Base-by-base conservation (phyloP, 768 basidiomycete species). In the Tricholoma flavovirens region DNA sequence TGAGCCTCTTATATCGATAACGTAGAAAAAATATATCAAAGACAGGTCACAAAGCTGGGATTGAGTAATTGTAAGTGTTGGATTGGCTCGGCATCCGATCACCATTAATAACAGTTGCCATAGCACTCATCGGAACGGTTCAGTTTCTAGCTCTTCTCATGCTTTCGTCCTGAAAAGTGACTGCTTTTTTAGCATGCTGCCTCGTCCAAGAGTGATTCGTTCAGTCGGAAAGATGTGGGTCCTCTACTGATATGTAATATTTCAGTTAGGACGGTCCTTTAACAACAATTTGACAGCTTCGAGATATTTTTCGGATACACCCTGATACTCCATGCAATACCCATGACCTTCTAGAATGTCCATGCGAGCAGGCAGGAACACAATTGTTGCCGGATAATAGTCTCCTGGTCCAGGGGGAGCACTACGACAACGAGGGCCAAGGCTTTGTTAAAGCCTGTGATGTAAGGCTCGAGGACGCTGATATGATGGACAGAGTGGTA, bases 1-100 rank as follows among this genome's bases (percentile, higher is more conserved):
- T 26, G 29, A 4, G 2, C 9, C 45, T 51, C 12, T 46, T 53
- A 26, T 24, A 22, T 40, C 14, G 55, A 40, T 32, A 29, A 30
- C 56, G 2, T 63, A 91, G 90, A 93, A 72, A 93, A 95, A 73
- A 92, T 96, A 21, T 95, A 82, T 66, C 92, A 98, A 69, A 80
- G 96, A 56, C 95, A 98, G 70, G 85, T 98, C 29, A 97, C 92
- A 15, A 98, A 98, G 71, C 80, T 92, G 10, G 95, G 92, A 4
- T 72, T 98, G 48, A 93, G 92, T 60, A 84, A 90, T 60, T 91
- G 90, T 91, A 63, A 71, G 84, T 75, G 14, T 2, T 32, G 6
- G 14, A 45, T 4, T 29, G 10, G 26, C 29, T 15, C 5, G 4
- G 7, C 7, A 32, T 24, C 7, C n/a, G 30, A 29, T 38, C 12